Evolutionary conservation across 2,329 filamentous ascomycete species (phyloP).

Genomic region (Thielaviopsis populi): DNA sequence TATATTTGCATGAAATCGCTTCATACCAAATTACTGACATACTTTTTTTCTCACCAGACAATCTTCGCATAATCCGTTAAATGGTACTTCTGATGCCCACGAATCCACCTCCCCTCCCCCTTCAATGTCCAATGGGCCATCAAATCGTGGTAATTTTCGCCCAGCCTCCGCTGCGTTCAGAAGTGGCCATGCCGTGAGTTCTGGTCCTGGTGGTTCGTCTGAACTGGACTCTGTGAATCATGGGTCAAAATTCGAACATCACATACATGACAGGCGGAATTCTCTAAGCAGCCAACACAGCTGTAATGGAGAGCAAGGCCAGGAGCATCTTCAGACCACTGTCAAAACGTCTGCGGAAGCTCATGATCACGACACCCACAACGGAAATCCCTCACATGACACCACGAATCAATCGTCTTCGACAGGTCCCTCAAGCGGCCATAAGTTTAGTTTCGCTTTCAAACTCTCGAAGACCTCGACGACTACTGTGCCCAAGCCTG

Average conservation of each 20-base stretch:
- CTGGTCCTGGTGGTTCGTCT: too few species aligned
- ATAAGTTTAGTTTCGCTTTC: conserved; percentile 87
- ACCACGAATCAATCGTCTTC: conserved; percentile 23
- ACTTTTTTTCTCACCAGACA: background rate
- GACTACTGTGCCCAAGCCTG: conserved; percentile 43
- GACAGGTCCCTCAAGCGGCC: conserved; percentile 27
- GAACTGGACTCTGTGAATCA: background rate
- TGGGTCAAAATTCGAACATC: background rate
- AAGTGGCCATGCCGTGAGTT: background rate
- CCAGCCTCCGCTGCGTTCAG: background rate
- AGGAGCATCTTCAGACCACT: background rate
- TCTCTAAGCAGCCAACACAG: background rate
- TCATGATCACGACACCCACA: background rate
- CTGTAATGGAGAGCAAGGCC: background rate
- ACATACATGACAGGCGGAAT: background rate
- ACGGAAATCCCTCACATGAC: background rate
- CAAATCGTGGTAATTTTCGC: conserved; percentile 5
- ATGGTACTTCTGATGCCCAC: background rate
- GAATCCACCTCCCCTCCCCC: conserved; percentile 20
- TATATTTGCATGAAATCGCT: background rate
- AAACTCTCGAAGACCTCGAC: conserved; percentile 51
- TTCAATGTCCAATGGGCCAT: conserved; percentile 22
- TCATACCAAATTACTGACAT: background rate
- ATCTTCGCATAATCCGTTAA: background rate
- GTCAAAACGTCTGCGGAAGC: background rate